phyloP scores from a whole-genome alignment of 768 basidiomycete species.

The Gloeophyllum trabeum region DNA sequence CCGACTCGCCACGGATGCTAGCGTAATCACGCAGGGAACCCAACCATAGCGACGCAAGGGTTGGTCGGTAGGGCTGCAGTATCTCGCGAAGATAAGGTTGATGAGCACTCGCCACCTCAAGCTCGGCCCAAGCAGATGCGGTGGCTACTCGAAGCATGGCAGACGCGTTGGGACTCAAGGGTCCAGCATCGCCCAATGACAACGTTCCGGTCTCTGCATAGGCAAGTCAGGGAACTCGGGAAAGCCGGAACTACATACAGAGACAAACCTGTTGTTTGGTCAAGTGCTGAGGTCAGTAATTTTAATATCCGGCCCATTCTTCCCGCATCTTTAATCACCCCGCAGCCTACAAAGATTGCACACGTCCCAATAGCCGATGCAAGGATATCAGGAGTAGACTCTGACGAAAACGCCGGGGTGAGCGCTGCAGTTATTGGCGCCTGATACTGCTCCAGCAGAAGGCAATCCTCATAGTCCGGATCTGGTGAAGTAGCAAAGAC shows the following conservation, averaged over 20 bases:
- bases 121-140: conserved; percentile 90
- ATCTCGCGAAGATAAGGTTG: conserved; percentile 75
- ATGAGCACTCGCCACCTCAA: conserved; percentile 65
- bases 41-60: conserved; percentile 80
- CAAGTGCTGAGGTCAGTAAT: conserved; percentile 75
- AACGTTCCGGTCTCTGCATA: conserved; percentile 67
- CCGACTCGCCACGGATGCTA: conserved; percentile 80
- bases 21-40: conserved; percentile 88
- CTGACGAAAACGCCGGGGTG: conserved; percentile 91
- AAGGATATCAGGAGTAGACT: conserved; percentile 91
- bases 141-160: conserved; percentile 91
- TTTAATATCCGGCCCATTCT: conserved; percentile 94
- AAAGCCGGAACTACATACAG: background rate
- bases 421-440: conserved; percentile 96
- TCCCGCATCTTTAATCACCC: conserved; percentile 80
- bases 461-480: conserved; percentile 83
- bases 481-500: conserved; percentile 81
- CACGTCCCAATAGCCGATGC: conserved; percentile 90
- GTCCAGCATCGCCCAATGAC: conserved; percentile 75
- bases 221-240: background rate
- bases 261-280: conserved; percentile 72
- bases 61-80: conserved; percentile 65
- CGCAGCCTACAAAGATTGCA: conserved; percentile 91
- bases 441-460: conserved; percentile 93
- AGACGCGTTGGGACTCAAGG: conserved; percentile 88